Conservation (phyloP, 768 basidiomycete species). For the Pisolithus orientalis region DNA sequence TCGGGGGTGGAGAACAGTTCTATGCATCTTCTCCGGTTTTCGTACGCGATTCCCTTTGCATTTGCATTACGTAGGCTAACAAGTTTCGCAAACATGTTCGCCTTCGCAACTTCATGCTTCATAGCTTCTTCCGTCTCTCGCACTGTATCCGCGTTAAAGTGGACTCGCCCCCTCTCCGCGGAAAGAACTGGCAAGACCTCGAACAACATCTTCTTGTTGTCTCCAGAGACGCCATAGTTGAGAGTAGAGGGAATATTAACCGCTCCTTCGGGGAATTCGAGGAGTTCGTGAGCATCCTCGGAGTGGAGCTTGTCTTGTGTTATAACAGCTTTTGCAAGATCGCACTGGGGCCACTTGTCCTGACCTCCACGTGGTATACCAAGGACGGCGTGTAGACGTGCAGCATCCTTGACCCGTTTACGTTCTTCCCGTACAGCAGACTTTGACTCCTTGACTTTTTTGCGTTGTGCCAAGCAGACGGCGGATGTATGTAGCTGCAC, state of each 20-base stretch:
- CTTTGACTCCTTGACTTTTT: conserved; percentile 36
- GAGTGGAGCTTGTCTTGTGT: conserved; percentile 42
- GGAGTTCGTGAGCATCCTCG: conserved; percentile 15
- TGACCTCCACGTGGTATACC: conserved; percentile 65
- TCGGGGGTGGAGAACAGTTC: conserved; percentile 67
- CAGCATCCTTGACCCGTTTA: conserved; percentile 30
- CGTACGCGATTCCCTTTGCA: conserved; percentile 77
- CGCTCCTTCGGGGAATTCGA: conserved; percentile 28
- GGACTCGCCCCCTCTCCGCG: conserved; percentile 24
- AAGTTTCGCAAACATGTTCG: conserved; percentile 55
- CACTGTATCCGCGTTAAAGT: conserved; percentile 13
- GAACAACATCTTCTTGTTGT: conserved; percentile 61
- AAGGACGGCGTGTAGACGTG: conserved; percentile 62
- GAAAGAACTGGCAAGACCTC: conserved; percentile 55
- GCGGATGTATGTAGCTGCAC: conserved; percentile 46
- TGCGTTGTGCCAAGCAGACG: conserved; percentile 31
- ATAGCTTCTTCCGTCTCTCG: conserved; percentile 20
- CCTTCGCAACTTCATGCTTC: conserved; percentile 38
- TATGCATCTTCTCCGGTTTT: conserved; percentile 79
- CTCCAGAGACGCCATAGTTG: conserved; percentile 58
- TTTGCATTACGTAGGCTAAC: conserved; percentile 86
- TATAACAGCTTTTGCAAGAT: conserved; percentile 60
- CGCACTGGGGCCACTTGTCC: conserved; percentile 58
- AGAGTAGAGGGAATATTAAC: conserved; percentile 46
- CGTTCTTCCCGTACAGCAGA: conserved; percentile 39